Conservation (phyloP, 192 early-diverging fungal species). For the Coemansia sp. region DNA sequence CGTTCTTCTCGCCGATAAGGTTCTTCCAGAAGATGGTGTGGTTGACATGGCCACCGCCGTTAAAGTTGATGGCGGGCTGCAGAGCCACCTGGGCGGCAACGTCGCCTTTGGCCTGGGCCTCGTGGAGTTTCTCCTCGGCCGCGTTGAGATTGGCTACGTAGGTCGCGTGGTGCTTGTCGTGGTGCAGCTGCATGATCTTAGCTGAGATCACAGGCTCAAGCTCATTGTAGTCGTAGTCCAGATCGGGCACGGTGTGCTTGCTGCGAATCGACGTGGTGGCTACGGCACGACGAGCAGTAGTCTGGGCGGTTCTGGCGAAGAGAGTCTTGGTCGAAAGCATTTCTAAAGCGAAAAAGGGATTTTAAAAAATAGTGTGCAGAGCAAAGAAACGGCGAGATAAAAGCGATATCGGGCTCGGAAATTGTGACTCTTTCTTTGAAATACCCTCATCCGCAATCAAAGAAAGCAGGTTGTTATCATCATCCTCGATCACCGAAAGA, state of each 20-base stretch:
- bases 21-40: slow-evolving; percentile 95
- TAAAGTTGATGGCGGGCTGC: slow-evolving; percentile 84
- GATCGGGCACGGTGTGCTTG: slow-evolving; percentile 87
- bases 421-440: background rate
- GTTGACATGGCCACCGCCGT: slow-evolving; percentile 91
- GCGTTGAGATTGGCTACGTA: slow-evolving; percentile 85
- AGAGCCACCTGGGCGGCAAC: slow-evolving; percentile 70
- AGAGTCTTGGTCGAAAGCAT: slow-evolving; percentile 4
- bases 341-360: background rate
- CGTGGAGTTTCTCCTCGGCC: slow-evolving; percentile 88
- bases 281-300: background rate
- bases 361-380: background rate
- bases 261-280: slow-evolving; percentile 12
- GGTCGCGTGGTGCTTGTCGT: slow-evolving; percentile 92
- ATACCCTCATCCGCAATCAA: background rate
- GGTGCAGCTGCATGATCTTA: slow-evolving; percentile 94
- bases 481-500: background rate
- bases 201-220: slow-evolving; percentile 91
- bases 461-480: background rate
- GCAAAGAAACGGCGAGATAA: background rate
- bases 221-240: slow-evolving; percentile 79
- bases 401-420: background rate
- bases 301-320: background rate
- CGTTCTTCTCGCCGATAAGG: slow-evolving; percentile 75
- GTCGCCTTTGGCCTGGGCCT: slow-evolving; percentile 68